Evolutionary conservation across 192 early-diverging fungal genomes (phyloP).

Genomic region (Mortierella claussenii): DNA sequence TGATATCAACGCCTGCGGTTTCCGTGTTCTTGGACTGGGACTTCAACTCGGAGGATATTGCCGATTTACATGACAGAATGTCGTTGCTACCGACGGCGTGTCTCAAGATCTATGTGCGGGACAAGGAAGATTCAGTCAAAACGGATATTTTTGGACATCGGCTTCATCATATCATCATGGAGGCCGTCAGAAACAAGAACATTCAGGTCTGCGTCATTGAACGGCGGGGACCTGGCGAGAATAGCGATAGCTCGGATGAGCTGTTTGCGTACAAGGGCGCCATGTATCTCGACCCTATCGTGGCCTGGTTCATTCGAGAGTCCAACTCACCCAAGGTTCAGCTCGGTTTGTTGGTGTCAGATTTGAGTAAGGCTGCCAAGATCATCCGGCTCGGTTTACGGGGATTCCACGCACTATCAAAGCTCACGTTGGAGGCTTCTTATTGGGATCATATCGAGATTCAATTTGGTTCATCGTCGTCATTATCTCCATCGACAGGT

Average conservation of each 20-base stretch:
- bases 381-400: neutral
- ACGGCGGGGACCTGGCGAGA: neutral
- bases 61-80: neutral
- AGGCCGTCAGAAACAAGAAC: constrained; percentile 14
- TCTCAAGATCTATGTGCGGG: constrained; percentile 28
- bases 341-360: constrained; percentile 21
- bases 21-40: constrained; percentile 39
- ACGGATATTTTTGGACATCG: constrained; percentile 4
- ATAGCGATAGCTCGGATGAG: neutral
- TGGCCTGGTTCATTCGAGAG: constrained; percentile 20
- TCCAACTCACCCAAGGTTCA: constrained; percentile 2
- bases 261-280: constrained; percentile 4
- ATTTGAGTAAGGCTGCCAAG: constrained; percentile 12
- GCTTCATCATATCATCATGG: constrained; percentile 5
- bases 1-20: constrained; percentile 4
- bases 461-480: constrained; percentile 24
- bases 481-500: too few relatives aligned
- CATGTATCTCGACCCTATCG: constrained; percentile 8
- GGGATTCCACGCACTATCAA: constrained; percentile 3
- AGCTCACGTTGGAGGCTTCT: constrained; percentile 23
- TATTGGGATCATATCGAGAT: constrained; percentile 26
- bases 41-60: constrained; percentile 1
- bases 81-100: constrained; percentile 2
- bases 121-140: neutral
- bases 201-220: constrained; percentile 37